Base-by-base conservation (phyloP, 2,329 filamentous ascomycete species). In the Fusarium protoensiforme region DNA sequence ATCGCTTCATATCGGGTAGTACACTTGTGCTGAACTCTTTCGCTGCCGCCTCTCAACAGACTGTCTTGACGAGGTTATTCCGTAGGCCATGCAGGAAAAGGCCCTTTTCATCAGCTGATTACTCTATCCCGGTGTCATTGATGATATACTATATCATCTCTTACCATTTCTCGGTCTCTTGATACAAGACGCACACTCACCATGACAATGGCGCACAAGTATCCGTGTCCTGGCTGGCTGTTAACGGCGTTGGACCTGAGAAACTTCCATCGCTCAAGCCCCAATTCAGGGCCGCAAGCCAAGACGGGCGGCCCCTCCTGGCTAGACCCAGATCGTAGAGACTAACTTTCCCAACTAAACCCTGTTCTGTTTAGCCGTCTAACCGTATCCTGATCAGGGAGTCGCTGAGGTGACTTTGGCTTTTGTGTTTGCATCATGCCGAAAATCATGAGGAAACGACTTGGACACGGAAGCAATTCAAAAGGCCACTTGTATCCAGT, bases 361-460 rank as follows among this genome's bases (percentile, higher is more conserved):
- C 69, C 14, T 57, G 61, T 22, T 8, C n/a, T 58, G 71, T 7
- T 65, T 77, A 76, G 65, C 31, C 46, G 53, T 69, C 66, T 69
- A 67, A 67, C 31, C 59, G 57, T 48, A 64, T 67, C 65, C 71
- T 54, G 67, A 75, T 74, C 71, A 76, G 71, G 75, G 75, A 72
- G 74, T 31, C 61, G 20, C 41, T 67, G 59, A 38, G 38, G 43
- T 29, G 43, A 48, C 43, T 29, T 29, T 48, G 43, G 43, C 43
- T 48, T 24, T n/a, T 48, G 10, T n/a, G 24, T 27, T 48, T 48
- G 24, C 43, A 48, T 48, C 43, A 48, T 48, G 43, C 24, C 22
- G 43, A 5, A n/a, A 29, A 29, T 48, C 43, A 48, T 48, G 43
- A 48, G 43, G 43, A 48, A 29, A 29, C 43, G 43, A 48, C 43